Base-by-base conservation (phyloP, 495 filamentous ascomycete species). In the Platismatia glauca region DNA sequence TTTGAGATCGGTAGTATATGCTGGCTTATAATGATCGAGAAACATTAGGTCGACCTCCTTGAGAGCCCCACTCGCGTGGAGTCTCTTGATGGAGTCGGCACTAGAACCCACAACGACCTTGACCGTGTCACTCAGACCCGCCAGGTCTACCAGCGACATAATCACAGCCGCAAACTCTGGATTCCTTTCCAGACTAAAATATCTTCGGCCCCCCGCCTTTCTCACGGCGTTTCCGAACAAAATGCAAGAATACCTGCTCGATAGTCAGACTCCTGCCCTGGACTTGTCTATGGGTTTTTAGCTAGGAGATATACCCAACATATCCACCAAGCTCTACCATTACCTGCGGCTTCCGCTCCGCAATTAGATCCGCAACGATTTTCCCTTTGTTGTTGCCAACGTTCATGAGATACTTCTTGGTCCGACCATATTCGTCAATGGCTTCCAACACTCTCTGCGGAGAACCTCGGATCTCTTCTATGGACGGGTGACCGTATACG, bases 321-420 rank as follows among this genome's bases (percentile, higher is more conserved):
- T 92, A 95, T 55, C 87, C 86, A 46, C 90, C 90, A 6, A 93
- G 80, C 71, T 95, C 90, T 55, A 94, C 82, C 78, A 91, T 87
- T 7, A 76, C 77, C 44, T 80, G 66, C 1, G 90, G 90, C 69
- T 85, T 87, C 55, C 79, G 68, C 60, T 86, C 74, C 15, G 72
- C 71, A 61, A 94, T 90, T 11, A 90, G 69, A 35, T 86, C 74
- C 1, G 76, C 77, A 22, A 93, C 79, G 29, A 90, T 81, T 46
- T 76, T 76, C 50, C 87, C 89, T 68, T 95, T 95, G 59, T 81
- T 72, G 52, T 82, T 77, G 22, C 90, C 89, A 37, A 95, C 81
- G 61, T 90, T 93, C 85, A 92, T 91, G 55, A 94, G 79, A 61
- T 88, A 87, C 34, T 81, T 84, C 55, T 82, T 74, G 2, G 80